Percentiles rank a stretch among this genome's conserved stretches.
Conservation (phyloP, 108 stramenopile species). For the Hondaea fermentalgiana region DNA sequence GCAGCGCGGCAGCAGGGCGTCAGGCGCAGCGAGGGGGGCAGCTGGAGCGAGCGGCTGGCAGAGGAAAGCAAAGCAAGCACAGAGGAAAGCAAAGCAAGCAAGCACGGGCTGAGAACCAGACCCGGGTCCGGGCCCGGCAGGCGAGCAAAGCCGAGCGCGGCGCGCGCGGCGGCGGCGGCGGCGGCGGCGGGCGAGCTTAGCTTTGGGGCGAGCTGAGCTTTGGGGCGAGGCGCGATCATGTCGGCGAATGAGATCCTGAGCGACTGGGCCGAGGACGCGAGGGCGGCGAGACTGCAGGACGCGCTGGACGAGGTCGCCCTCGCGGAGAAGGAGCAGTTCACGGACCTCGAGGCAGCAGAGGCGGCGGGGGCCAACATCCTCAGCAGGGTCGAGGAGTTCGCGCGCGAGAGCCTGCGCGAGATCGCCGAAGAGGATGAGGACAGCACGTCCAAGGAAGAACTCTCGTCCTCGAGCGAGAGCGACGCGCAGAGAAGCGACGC, state of each 20-base stretch:
- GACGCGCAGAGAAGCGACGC: background rate
- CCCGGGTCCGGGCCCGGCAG: too few relatives aligned
- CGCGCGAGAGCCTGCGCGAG: background rate
- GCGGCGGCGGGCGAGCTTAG: background rate
- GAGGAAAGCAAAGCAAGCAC: too few relatives aligned
- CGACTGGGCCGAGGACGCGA: background rate
- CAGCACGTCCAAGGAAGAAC: background rate
- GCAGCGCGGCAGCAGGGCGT: too few relatives aligned
- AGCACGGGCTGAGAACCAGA: too few relatives aligned
- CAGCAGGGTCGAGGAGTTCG: background rate
- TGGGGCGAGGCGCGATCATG: background rate
- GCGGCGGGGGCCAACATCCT: background rate
- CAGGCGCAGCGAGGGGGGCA: too few relatives aligned
- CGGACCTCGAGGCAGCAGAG: background rate
- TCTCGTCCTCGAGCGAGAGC: too few relatives aligned
- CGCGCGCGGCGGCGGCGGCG: background rate
- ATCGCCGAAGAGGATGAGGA: background rate
- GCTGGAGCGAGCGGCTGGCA: too few relatives aligned
- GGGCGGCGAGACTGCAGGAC: background rate
- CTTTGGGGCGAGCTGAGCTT: background rate
- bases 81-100: too few relatives aligned
- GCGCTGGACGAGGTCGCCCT: background rate
- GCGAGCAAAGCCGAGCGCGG: too few relatives aligned
- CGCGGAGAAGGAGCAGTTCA: background rate
- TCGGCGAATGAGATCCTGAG: background rate